Conservation (phyloP, 2,329 filamentous ascomycete genomes). For the Alternaria incomplexa region DNA sequence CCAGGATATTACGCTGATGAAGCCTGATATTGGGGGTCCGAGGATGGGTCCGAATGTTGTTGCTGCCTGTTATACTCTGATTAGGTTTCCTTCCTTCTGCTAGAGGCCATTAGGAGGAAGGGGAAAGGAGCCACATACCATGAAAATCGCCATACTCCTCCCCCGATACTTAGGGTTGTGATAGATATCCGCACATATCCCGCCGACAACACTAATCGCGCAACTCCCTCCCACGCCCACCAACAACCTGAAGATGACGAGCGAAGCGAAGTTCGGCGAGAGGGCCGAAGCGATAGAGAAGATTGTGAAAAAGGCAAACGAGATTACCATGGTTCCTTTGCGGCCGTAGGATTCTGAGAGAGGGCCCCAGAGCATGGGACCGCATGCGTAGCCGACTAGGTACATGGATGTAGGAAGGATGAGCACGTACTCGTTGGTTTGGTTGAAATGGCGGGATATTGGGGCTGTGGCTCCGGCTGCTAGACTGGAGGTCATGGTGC, state of each 20-base stretch:
- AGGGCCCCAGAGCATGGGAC: slow-evolving; percentile 54
- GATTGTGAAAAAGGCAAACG: slow-evolving; percentile 56
- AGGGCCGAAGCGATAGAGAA: slow-evolving; percentile 55
- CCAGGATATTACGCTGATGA: slow-evolving; percentile 67
- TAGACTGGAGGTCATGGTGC: slow-evolving; percentile 67
- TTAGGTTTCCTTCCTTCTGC: neutral
- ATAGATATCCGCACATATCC: slow-evolving; percentile 71
- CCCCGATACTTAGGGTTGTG: slow-evolving; percentile 54
- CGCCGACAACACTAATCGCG: slow-evolving; percentile 65
- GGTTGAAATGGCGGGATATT: slow-evolving; percentile 63
- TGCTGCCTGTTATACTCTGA: slow-evolving; percentile 57
- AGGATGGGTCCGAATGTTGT: slow-evolving; percentile 72
- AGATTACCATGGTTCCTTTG: slow-evolving; percentile 56
- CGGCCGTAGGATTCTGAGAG: slow-evolving; percentile 55
- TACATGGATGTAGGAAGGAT: slow-evolving; percentile 60
- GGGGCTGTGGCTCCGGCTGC: slow-evolving; percentile 67
- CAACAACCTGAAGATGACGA: slow-evolving; percentile 54
- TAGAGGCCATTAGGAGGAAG: neutral
- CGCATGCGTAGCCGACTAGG: slow-evolving; percentile 56
- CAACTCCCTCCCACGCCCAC: slow-evolving; percentile 53
- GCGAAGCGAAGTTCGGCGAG: slow-evolving; percentile 51
- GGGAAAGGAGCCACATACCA: slow-evolving; percentile 19
- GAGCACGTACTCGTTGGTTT: slow-evolving; percentile 54
- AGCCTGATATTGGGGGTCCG: slow-evolving; percentile 70
- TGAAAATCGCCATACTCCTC: slow-evolving; percentile 41